phyloP scores from a whole-genome alignment of 371 early-diverging fungal genomes.

The Actinomortierella wolfii region DNA sequence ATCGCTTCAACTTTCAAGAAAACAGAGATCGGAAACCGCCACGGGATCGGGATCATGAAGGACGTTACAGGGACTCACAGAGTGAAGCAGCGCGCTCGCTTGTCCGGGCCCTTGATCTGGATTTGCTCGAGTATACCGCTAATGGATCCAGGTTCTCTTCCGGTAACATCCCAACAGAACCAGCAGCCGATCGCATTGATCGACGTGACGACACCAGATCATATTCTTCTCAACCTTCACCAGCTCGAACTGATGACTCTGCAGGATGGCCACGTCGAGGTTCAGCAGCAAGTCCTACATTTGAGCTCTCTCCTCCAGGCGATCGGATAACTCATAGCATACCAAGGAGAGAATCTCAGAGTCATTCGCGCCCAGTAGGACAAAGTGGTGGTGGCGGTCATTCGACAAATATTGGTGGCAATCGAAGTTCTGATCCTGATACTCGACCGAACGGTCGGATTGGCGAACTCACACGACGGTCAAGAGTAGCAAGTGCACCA shows the following conservation, averaged over 20 bases:
- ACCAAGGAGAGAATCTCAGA: too few relatives aligned
- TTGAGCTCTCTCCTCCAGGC: too few relatives aligned
- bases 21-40: slow-evolving; percentile 41
- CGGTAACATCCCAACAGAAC: not conserved
- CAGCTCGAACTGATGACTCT: too few relatives aligned
- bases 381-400: not conserved
- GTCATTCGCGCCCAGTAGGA: not conserved
- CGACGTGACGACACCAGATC: not conserved
- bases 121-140: not conserved
- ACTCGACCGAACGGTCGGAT: not conserved
- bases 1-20: slow-evolving; percentile 49
- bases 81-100: slow-evolving; percentile 22
- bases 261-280: too few relatives aligned
- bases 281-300: too few relatives aligned
- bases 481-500: slow-evolving; percentile 17
- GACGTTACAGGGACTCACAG: slow-evolving; percentile 36
- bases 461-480: slow-evolving; percentile 7
- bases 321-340: too few relatives aligned
- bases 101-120: slow-evolving; percentile 47
- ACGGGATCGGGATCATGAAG: slow-evolving; percentile 50
- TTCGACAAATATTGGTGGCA: not conserved
- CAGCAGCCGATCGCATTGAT: not conserved
- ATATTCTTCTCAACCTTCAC: too few relatives aligned
- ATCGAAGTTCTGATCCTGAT: not conserved
- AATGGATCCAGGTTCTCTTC: not conserved